phyloP scores from a whole-genome alignment of 2,329 filamentous ascomycete genomes.

The Rhexocercosporidium sp. region DNA sequence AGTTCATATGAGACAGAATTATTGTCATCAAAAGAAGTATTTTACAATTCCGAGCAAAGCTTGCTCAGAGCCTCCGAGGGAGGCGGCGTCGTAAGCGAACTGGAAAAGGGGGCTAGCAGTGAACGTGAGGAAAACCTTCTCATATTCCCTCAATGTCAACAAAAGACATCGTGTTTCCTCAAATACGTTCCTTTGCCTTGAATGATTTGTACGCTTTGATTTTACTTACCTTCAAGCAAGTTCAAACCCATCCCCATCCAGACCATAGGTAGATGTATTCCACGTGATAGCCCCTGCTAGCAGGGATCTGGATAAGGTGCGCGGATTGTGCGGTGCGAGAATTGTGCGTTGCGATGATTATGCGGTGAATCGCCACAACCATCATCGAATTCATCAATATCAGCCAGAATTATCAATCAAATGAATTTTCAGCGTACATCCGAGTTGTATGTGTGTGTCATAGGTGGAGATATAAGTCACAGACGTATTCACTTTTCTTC shows the following conservation, averaged over 20 bases:
- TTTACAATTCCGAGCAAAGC: background rate
- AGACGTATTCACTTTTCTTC: constrained; percentile 5
- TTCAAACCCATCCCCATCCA: background rate
- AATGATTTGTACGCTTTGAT: background rate
- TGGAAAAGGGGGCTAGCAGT: background rate
- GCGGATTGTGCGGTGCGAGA: constrained; percentile 18
- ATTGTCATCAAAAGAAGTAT: too few species aligned
- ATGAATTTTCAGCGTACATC: background rate
- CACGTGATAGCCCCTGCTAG: constrained; percentile 3
- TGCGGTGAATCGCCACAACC: constrained; percentile 15
- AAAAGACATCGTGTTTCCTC: background rate
- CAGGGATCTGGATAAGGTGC: constrained; percentile 3
- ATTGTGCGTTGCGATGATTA: constrained; percentile 26
- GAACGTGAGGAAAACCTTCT: background rate
- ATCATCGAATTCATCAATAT: constrained; percentile 11
- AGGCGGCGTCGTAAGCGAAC: background rate
- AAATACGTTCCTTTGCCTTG: background rate
- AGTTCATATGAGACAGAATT: too few species aligned
- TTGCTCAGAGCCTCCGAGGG: too few species aligned
- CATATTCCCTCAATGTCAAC: constrained; percentile 10
- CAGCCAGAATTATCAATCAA: constrained; percentile 8
- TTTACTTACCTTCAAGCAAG: background rate
- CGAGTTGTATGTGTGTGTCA: constrained; percentile 1
- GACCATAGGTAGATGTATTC: too few species aligned
- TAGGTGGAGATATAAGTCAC: background rate